Evolutionary conservation across 2,329 filamentous ascomycete genomes (phyloP).

Genomic region (Simplicillium sp.): DNA sequence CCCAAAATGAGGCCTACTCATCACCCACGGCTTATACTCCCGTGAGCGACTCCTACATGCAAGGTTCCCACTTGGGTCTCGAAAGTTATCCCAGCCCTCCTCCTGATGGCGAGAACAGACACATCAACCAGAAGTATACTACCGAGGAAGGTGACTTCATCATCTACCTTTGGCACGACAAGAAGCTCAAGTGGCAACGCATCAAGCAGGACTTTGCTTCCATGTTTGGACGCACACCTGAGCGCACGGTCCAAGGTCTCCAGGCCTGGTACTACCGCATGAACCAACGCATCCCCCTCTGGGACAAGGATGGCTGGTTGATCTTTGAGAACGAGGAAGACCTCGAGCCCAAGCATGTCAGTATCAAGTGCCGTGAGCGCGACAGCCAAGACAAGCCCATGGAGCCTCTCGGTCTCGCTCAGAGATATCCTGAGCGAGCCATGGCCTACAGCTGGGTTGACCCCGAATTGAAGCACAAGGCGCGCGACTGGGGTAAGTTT

Average conservation of each 20-base stretch:
- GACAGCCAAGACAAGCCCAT: constrained; percentile 25
- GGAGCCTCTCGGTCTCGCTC: constrained; percentile 26
- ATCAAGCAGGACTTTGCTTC: constrained; percentile 28
- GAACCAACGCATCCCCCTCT: constrained; percentile 30
- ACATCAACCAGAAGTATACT: constrained; percentile 34
- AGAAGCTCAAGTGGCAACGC: constrained; percentile 30
- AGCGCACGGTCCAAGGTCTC: constrained; percentile 28
- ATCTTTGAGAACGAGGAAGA: constrained; percentile 29
- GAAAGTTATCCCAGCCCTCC: constrained; percentile 25
- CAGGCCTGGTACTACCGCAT: constrained; percentile 34
- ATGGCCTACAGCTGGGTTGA: constrained; percentile 36
- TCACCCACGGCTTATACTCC: neutral
- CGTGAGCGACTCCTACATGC: constrained; percentile 13
- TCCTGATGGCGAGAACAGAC: constrained; percentile 24
- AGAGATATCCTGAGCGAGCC: constrained; percentile 38
- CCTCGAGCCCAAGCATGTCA: constrained; percentile 24
- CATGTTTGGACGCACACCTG: constrained; percentile 26
- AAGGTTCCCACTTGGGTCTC: constrained; percentile 9
- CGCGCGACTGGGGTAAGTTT: constrained; percentile 30
- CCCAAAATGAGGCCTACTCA: too few species aligned
- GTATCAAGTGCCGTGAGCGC: constrained; percentile 28
- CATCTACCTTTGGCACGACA: constrained; percentile 33
- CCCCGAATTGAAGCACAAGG: constrained; percentile 24
- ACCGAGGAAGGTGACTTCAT: constrained; percentile 33
- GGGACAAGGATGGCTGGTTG: constrained; percentile 29